Evolutionary conservation across 202 grass and related monocot genomes (phyloP), one percentile per base, ranked within the genome.

Genomic region (Musa balbisiana): DNA sequence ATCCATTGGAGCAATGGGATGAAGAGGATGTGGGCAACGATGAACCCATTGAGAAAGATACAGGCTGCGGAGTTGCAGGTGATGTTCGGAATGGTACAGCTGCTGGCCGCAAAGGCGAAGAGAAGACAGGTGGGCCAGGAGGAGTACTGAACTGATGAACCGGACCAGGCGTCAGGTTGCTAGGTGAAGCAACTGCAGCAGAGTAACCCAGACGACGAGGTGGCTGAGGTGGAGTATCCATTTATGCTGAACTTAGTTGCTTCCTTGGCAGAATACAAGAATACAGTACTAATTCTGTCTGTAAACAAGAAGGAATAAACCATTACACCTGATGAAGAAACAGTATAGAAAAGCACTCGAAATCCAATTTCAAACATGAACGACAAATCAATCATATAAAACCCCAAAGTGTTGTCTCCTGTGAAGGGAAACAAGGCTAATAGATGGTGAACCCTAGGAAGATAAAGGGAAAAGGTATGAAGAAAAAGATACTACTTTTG

Each of bases 71-170:
- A 64, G 88, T 86, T 5, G 78, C 78, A 12, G 94, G 90, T 43
- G 90, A 85, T 51, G 94, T 55, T 65, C 80, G 84, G 76, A 93
- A 88, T 29, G 94, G 91, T 79, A 91, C 87, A 53, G 90, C 87
- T 10, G 87, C 82, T 74, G 90, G 88, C 22, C 84, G 91, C 63
- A 98, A 53, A 63, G 91, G 94, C 56, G 91, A 87, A n/a, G 94
- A 94, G 83, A 98, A 98, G 20, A 89, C 73, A 2, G 94, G 94
- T 52, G 94, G 94, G 12, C 88, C 91, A 0, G 91, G 94, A 60
- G 94, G 94, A 10, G 87, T 81, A 84, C 84, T 89, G 84, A 80
- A 73, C 70, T 85, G 84, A 62, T 78, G 72, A 27, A 84, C 81
- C 77, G 90, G 84, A 23, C 49, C 70, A 23, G 70, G 67, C 20